phyloP scores from a whole-genome alignment of 495 filamentous ascomycete species.

The Annulohypoxylon bovei region DNA sequence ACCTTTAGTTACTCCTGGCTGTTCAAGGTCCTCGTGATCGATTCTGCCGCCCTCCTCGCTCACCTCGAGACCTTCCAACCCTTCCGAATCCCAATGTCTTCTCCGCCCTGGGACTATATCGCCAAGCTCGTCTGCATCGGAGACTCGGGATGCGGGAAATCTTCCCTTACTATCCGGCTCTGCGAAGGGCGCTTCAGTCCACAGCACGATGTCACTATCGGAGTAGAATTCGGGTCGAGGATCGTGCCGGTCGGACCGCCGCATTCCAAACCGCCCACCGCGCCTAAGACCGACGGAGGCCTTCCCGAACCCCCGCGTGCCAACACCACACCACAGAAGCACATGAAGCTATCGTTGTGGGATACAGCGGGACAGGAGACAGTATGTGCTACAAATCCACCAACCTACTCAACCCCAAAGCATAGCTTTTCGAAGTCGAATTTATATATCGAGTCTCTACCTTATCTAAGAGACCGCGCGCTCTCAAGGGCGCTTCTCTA shows the following conservation, averaged over 20 bases:
- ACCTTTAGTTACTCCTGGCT: neutral
- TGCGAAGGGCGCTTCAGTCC: constrained; percentile 96
- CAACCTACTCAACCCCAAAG: neutral
- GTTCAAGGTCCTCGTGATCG: constrained; percentile 8
- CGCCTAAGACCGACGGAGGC: constrained; percentile 45
- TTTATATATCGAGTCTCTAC: too few relatives aligned
- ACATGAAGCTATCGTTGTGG: constrained; percentile 84
- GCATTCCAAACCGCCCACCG: constrained; percentile 53
- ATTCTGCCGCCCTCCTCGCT: neutral
- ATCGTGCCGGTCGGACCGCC: constrained; percentile 93
- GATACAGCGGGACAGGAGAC: constrained; percentile 98
- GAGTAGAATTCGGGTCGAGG: constrained; percentile 94
- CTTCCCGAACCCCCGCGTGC: constrained; percentile 50
- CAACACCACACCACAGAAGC: constrained; percentile 64
- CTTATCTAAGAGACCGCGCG: neutral
- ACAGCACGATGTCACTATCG: constrained; percentile 96
- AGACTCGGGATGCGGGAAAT: constrained; percentile 94
- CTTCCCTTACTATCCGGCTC: constrained; percentile 86
- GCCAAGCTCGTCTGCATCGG: constrained; percentile 98
- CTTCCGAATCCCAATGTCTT: constrained; percentile 55
- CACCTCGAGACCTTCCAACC: neutral
- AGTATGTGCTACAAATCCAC: constrained; percentile 21
- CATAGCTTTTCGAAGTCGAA: neutral
- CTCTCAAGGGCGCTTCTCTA: neutral
- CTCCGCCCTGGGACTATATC: constrained; percentile 91